Evolutionary conservation across 2,329 filamentous ascomycete genomes (phyloP).

Genomic region (Microdochium paspali): DNA sequence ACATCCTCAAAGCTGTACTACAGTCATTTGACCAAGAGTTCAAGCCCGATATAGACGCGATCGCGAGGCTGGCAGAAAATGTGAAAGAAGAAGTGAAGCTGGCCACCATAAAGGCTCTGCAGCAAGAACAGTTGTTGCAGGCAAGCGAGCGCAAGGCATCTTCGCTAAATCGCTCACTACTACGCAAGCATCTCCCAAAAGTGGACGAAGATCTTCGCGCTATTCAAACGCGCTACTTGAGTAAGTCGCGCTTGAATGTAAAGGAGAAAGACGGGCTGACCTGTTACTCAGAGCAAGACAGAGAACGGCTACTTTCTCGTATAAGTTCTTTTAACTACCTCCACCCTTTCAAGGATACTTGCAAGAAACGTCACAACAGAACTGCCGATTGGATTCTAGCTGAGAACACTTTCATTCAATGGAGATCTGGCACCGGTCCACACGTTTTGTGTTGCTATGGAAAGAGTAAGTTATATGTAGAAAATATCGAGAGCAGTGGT

Average conservation of each 20-base stretch:
- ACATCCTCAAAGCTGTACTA: background rate
- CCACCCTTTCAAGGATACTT: slow-evolving; percentile 5
- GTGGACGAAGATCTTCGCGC: background rate
- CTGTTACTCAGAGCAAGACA: background rate
- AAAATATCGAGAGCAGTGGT: background rate
- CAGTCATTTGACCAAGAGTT: slow-evolving; percentile 10
- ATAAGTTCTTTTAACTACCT: slow-evolving; percentile 4
- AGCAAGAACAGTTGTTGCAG: background rate
- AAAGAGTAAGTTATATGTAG: background rate
- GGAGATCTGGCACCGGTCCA: background rate
- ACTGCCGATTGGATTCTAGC: slow-evolving; percentile 10
- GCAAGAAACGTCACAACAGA: slow-evolving; percentile 6
- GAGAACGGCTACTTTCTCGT: background rate
- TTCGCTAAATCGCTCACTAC: background rate
- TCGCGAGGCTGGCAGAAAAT: slow-evolving; percentile 4
- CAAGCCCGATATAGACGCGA: slow-evolving; percentile 1
- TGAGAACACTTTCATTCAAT: slow-evolving; percentile 6
- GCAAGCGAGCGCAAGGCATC: background rate
- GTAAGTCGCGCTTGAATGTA: too few species aligned
- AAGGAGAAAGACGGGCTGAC: background rate
- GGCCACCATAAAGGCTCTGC: slow-evolving; percentile 3
- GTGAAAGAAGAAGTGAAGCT: slow-evolving; percentile 8
- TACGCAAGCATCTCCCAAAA: background rate
- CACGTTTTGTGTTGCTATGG: background rate
- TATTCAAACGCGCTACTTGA: background rate